A percentile compares a stretch with the other conserved stretches of the same genome.
phyloP scores from a whole-genome alignment of 371 early-diverging fungal species.

The Quaeritorhiza haematococci region DNA sequence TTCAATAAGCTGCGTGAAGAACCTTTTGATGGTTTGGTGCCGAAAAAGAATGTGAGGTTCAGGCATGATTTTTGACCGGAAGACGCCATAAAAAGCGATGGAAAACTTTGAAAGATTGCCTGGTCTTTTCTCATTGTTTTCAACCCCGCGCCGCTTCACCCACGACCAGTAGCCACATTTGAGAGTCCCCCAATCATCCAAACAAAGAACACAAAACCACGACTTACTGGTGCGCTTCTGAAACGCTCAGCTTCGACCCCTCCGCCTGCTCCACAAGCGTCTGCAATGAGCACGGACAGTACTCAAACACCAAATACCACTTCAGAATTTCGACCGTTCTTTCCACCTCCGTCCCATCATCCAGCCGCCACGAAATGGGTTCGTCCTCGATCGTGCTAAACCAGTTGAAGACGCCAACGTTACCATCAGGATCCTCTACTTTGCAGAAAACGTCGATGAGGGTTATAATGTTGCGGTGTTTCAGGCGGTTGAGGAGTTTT shows the following conservation, averaged over 20 bases:
- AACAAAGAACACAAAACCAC: neutral
- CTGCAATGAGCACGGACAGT: conserved; percentile 47
- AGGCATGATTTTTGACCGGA: no score
- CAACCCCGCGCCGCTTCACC: no score
- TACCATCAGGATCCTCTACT: conserved; percentile 50
- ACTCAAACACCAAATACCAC: conserved; percentile 51
- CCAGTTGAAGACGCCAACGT: conserved; percentile 45
- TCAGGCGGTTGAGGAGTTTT: conserved; percentile 46
- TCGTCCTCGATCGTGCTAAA: conserved; percentile 44
- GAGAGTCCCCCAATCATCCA: no score
- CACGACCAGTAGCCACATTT: no score
- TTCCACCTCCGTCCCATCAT: conserved; percentile 35
- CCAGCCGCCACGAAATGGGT: conserved; percentile 42
- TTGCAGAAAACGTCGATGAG: conserved; percentile 58
- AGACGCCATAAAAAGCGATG: no score
- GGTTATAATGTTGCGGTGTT: conserved; percentile 41
- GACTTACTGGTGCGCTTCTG: conserved; percentile 27
- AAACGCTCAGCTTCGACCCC: conserved; percentile 18
- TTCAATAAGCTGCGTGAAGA: conserved; percentile 45
- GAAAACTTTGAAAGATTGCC: no score
- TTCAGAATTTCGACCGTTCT: conserved; percentile 37
- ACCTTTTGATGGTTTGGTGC: conserved; percentile 15
- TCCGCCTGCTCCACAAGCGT: conserved; percentile 37
- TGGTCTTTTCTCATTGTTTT: no score
- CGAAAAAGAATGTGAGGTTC: neutral